These are phyloP conservation scores for Smallanthus sonchifolius DNA, from an alignment of 129 eudicot genomes.

Conservation along the genomic window DNA sequence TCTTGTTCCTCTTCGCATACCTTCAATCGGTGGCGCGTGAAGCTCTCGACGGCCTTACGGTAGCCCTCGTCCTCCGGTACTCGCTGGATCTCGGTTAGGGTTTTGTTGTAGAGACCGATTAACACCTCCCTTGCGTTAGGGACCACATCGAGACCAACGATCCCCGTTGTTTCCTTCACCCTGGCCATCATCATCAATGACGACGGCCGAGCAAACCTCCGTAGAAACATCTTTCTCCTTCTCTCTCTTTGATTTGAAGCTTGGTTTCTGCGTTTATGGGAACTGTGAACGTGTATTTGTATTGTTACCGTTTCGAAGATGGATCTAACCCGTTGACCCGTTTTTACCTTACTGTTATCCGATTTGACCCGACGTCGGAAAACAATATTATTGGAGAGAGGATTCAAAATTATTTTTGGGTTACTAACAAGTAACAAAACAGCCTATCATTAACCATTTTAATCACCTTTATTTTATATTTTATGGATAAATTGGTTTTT, in stretches of 20 bases:
- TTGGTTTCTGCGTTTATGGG: conserved; percentile 3
- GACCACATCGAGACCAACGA: conserved; percentile 35
- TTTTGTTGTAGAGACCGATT: conserved; percentile 45
- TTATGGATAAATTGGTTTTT: too few species aligned
- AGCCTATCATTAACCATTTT: too few species aligned
- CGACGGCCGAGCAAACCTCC: conserved; percentile 64
- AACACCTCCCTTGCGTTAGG: conserved; percentile 34
- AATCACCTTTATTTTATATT: too few species aligned
- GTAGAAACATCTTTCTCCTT: conserved; percentile 60
- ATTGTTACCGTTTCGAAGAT: conserved; percentile 10
- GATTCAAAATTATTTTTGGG: too few species aligned
- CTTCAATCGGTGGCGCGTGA: conserved; percentile 82
- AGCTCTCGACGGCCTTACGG: conserved; percentile 91
- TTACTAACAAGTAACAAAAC: too few species aligned
- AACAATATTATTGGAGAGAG: background rate
- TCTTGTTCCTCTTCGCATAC: conserved; percentile 87
- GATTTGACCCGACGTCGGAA: background rate
- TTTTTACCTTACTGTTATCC: background rate
- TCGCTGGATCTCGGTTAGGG: conserved; percentile 84
- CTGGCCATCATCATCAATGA: conserved; percentile 31
- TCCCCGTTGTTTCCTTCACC: conserved; percentile 35
- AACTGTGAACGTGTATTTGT: conserved; percentile 1
- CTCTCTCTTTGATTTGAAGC: conserved; percentile 1
- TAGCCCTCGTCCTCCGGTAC: conserved; percentile 95
- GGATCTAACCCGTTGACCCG: conserved; percentile 7